Evolutionary conservation across 176 grass and related monocot species (phyloP), one percentile per base, ranked within the genome.

Genomic region (Neostapfia colusana): DNA sequence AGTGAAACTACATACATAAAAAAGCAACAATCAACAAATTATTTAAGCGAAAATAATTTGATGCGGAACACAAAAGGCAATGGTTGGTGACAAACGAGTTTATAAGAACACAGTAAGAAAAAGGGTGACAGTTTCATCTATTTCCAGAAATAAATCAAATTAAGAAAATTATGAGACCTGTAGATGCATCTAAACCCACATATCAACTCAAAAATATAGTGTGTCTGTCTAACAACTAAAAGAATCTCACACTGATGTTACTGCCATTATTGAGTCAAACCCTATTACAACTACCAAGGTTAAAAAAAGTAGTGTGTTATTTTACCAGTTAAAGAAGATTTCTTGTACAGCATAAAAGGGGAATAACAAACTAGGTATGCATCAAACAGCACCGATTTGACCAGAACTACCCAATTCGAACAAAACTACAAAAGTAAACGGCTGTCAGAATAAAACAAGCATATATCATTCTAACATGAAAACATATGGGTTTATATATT

Each of bases 321-420:
- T 13, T 60, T 39, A 70, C 4, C 48, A 63, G 26, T 79, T 65
- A 67, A 18, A 63, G 13, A 14, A 55, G 34, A 40, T 57, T n/a
- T 67, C 20, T 15, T 56, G 46, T 60, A 15, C 18, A 74, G 46
- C 24, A 61, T 4, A 61, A 27, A 59, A 57, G 2, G 2, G 54
- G n/a, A 55, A 57, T 38, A 79, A 11, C 14, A 58, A 57, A 81
- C 16, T 10, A 73, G 25, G 58, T 4, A 57, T 57, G 54, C 54
- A 57, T 25, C 3, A 24, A 57, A 57, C 48, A 57, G 54, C 8
- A 24, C 8, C 2, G 10, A 57, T 10, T 57, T 57, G 54, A 57
- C n/a, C n/a, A 57, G 54, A 54, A 54, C 50, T 54, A 21, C 7
- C 8, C 2, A 11, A 57, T 10, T 57, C 25, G 54, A 57, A 8